Conservation (phyloP, 179 eudicot species). For the Beta corolliflora region DNA sequence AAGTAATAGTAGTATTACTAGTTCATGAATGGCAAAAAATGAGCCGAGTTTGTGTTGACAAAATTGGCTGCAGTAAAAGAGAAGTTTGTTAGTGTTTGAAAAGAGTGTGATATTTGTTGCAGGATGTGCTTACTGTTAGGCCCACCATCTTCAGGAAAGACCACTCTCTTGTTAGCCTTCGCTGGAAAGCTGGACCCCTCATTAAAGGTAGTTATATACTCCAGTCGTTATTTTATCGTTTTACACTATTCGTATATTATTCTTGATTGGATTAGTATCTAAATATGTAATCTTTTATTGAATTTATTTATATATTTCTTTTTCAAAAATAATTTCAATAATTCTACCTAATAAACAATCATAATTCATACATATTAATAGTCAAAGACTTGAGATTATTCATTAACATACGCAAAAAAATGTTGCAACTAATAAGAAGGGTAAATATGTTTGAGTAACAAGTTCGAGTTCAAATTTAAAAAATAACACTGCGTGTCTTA, state of each 20-base stretch:
- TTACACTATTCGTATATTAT: not conserved
- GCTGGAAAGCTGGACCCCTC: slow-evolving; percentile 47
- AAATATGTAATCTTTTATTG: too few species aligned
- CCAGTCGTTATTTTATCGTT: too few species aligned
- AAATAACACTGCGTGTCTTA: too few species aligned
- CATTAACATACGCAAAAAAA: too few species aligned
- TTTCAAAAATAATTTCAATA: too few species aligned
- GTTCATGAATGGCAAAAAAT: not conserved
- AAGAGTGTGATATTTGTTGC: slow-evolving; percentile 7
- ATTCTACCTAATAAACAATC: too few species aligned
- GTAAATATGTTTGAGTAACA: too few species aligned
- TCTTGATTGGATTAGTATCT: not conserved
- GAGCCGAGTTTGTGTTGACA: slow-evolving; percentile 12
- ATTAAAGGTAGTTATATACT: slow-evolving; percentile 29
- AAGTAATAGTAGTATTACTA: not conserved
- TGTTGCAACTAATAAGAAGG: too few species aligned
- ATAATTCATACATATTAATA: too few species aligned
- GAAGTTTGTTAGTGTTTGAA: not conserved
- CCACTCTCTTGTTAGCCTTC: slow-evolving; percentile 46
- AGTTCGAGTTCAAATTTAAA: too few species aligned
- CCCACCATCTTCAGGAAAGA: slow-evolving; percentile 53
- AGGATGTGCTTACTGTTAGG: slow-evolving; percentile 49
- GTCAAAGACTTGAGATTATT: too few species aligned
- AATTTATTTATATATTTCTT: not conserved
- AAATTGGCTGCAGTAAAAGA: not conserved